Conservation (phyloP, 2,329 filamentous ascomycete species). For the Venturia aucupariae region DNA sequence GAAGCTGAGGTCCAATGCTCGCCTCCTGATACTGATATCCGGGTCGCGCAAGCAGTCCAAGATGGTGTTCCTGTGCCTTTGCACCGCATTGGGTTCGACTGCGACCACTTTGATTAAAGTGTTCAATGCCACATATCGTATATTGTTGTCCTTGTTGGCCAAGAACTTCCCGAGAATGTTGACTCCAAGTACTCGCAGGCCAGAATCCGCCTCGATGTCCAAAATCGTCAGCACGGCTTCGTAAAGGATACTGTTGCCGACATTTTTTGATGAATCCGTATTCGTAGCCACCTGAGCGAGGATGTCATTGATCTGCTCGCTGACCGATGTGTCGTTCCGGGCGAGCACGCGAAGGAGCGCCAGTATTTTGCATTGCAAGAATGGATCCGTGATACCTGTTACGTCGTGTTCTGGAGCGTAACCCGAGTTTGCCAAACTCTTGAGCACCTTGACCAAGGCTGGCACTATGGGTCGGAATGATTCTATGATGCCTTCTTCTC, state of each 20-base stretch:
- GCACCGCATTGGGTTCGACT: slow-evolving; percentile 94
- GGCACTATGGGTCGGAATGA: slow-evolving; percentile 84
- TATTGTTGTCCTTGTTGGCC: slow-evolving; percentile 98
- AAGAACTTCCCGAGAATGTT: slow-evolving; percentile 98
- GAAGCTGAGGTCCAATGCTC: slow-evolving; percentile 95
- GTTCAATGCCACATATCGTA: slow-evolving; percentile 94
- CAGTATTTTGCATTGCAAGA: slow-evolving; percentile 93
- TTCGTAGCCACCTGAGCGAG: slow-evolving; percentile 95
- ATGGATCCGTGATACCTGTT: slow-evolving; percentile 94
- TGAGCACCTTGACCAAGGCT: slow-evolving; percentile 78
- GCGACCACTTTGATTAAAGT: slow-evolving; percentile 97
- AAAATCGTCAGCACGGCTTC: slow-evolving; percentile 95
- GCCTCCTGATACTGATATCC: slow-evolving; percentile 91
- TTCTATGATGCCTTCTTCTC: slow-evolving; percentile 82
- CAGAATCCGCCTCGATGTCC: slow-evolving; percentile 95
- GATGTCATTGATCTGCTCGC: slow-evolving; percentile 98
- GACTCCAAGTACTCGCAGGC: slow-evolving; percentile 84
- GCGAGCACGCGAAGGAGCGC: slow-evolving; percentile 77
- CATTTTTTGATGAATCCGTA: slow-evolving; percentile 95
- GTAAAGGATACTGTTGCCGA: slow-evolving; percentile 96
- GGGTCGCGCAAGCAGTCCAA: slow-evolving; percentile 92
- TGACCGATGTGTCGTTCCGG: slow-evolving; percentile 75
- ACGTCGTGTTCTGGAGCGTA: slow-evolving; percentile 98
- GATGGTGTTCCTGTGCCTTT: slow-evolving; percentile 94
- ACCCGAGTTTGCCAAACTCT: slow-evolving; percentile 85